Percentiles rank a stretch among this genome's conserved stretches.
Evolutionary conservation across 2,329 filamentous ascomycete genomes (phyloP).

Genomic region (Aspergillus eucalypticola): DNA sequence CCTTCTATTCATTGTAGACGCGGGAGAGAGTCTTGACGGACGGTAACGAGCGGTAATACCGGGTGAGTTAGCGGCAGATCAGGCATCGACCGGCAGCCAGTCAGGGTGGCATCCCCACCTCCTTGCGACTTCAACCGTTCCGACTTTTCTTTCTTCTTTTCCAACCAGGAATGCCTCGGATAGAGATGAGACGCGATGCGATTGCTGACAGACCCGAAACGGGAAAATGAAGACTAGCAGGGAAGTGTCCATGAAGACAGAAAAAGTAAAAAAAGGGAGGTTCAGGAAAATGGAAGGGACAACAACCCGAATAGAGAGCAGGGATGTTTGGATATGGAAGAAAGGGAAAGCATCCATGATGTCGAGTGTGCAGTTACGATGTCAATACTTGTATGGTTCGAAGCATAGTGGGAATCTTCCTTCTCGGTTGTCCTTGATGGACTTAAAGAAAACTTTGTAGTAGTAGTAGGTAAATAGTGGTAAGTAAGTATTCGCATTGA

Average conservation of each 20-base stretch:
- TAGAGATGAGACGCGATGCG: neutral
- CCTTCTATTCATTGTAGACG: no score
- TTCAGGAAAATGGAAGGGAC: constrained; percentile 1
- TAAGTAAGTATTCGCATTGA: constrained; percentile 6
- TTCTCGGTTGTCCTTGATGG: no score
- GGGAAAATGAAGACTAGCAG: neutral
- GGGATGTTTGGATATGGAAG: constrained; percentile 1
- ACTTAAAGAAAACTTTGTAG: neutral
- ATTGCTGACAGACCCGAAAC: neutral
- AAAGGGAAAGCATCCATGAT: neutral
- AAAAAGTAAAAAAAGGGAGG: neutral
- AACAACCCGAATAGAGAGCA: neutral
- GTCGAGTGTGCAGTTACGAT: constrained; percentile 13
- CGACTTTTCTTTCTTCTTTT: constrained; percentile 9
- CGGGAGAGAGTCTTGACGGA: no score
- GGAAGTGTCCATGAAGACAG: neutral
- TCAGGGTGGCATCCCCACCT: constrained; percentile 16
- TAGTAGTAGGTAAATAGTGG: no score
- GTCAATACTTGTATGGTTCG: neutral
- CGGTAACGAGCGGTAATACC: neutral
- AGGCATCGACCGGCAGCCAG: constrained; percentile 20
- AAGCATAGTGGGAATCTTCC: neutral
- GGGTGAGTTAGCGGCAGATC: constrained; percentile 20
- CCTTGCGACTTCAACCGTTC: constrained; percentile 5
- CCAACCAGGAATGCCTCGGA: neutral